A percentile compares a stretch with the other conserved stretches of the same genome.
phyloP scores from a whole-genome alignment of 2,329 filamentous ascomycete species.

The Blastomyces silverae region DNA sequence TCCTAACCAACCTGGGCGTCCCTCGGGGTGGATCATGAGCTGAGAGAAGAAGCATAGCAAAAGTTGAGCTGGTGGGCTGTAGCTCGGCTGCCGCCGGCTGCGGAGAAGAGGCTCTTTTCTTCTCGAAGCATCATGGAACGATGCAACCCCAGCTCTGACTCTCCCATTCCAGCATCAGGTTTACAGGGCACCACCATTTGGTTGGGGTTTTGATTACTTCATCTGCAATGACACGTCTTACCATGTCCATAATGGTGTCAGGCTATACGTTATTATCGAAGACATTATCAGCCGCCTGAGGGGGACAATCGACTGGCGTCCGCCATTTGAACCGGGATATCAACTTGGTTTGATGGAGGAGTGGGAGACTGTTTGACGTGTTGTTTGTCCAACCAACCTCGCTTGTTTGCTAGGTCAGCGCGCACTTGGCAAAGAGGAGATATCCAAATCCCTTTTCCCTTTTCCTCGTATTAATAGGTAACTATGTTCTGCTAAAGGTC shows the following conservation, averaged over 20 bases:
- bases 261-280: background rate
- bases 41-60: background rate
- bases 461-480: background rate
- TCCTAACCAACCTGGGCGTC: background rate
- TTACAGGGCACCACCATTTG: background rate
- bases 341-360: background rate
- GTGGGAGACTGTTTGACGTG: background rate
- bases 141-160: background rate
- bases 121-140: constrained; percentile 1
- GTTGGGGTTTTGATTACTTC: background rate
- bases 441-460: background rate
- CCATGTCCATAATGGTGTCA: background rate
- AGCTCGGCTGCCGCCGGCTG: background rate
- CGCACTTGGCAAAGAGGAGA: background rate
- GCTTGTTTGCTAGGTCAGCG: background rate
- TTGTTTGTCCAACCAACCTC: background rate
- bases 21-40: background rate
- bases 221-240: background rate
- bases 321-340: background rate
- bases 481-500: background rate
- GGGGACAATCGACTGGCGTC: background rate
- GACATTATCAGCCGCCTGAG: background rate
- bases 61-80: background rate
- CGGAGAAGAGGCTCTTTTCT: background rate
- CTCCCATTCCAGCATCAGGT: background rate